Percentiles rank a stretch among this genome's conserved stretches.
Evolutionary conservation across 129 eudicot genomes (phyloP).

Genomic region (Lonicera japonica): DNA sequence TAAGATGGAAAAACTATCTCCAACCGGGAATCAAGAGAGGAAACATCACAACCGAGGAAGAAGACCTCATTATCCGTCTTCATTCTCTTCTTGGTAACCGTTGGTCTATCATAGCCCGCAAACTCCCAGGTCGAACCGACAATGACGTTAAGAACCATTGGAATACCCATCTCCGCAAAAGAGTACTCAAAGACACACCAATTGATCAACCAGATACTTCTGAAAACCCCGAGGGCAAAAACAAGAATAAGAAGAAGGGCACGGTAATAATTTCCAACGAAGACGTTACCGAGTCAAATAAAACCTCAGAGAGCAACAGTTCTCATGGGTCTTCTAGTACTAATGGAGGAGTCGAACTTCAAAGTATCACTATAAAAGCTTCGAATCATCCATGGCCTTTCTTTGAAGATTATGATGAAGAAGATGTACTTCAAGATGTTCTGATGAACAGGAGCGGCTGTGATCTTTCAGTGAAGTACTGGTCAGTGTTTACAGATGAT

Average conservation of each 20-base stretch:
- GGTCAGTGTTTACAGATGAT: neutral
- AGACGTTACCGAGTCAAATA: neutral
- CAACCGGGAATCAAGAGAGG: constrained; percentile 17
- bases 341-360: neutral
- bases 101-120: constrained; percentile 22
- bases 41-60: constrained; percentile 10
- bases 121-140: constrained; percentile 24
- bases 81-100: constrained; percentile 23
- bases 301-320: neutral
- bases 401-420: neutral
- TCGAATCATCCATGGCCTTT: neutral
- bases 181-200: neutral
- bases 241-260: neutral
- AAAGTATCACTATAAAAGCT: neutral
- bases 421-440: neutral
- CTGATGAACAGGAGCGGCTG: neutral
- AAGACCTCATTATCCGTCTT: constrained; percentile 13
- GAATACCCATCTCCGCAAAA: constrained; percentile 14
- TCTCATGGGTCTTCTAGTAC: neutral
- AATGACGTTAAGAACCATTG: constrained; percentile 20
- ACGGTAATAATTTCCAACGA: neutral
- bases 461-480: constrained; percentile 1
- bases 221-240: neutral
- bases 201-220: constrained; percentile 4
- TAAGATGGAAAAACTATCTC: constrained; percentile 35